Percentiles rank a stretch among this genome's conserved stretches.
These are phyloP conservation scores for Lumnitzera racemosa DNA, from an alignment of 345 rosid species.

Conservation along the genomic window DNA sequence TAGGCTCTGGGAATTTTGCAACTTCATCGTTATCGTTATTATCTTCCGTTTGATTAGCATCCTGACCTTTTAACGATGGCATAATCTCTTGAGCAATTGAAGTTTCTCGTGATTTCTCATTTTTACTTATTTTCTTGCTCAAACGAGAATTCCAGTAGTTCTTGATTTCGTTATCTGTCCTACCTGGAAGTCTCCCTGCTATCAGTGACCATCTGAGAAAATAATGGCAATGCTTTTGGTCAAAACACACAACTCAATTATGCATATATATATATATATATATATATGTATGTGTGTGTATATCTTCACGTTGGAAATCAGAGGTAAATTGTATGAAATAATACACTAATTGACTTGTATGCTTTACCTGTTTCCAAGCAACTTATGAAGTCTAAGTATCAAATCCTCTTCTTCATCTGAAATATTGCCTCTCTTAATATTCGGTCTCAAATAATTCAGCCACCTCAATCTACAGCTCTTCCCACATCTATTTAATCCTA, in stretches of 20 bases:
- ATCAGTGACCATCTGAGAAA: constrained; percentile 50
- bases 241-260: neutral
- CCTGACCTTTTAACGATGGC: neutral
- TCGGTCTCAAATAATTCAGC: constrained; percentile 59
- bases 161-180: constrained; percentile 65
- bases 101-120: constrained; percentile 17
- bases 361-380: constrained; percentile 47
- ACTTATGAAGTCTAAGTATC: constrained; percentile 49
- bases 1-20: constrained; percentile 9
- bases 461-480: constrained; percentile 65
- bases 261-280: neutral
- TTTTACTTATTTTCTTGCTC: constrained; percentile 36
- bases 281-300: too few species aligned
- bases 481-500: constrained; percentile 50
- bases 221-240: too few species aligned
- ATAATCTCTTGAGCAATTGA: neutral
- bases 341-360: neutral
- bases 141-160: constrained; percentile 72
- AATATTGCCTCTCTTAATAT: constrained; percentile 62
- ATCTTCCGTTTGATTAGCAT: neutral
- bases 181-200: constrained; percentile 67
- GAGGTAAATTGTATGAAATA: neutral
- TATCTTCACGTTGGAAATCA: too few species aligned
- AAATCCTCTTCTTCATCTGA: constrained; percentile 51
- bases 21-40: neutral